Base-by-base conservation (phyloP, 768 basidiomycete genomes). In the Russula abietina region DNA sequence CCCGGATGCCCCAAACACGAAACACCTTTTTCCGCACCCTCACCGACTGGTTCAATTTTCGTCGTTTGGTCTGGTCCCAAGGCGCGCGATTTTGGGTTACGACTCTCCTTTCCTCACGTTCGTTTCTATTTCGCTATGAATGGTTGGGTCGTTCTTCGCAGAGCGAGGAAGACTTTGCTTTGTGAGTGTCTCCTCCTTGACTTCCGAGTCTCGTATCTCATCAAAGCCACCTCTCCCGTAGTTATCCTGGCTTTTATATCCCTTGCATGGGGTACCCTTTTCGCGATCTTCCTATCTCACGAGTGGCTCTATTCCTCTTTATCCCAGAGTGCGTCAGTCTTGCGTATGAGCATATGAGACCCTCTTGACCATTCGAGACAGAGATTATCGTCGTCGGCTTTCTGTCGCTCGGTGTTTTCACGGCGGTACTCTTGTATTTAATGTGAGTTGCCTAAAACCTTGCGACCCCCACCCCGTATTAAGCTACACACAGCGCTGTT, bases 11-110 rank as follows among this genome's bases (percentile, higher is more conserved):
- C 17, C 30, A 16, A 38, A 61, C 58, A 7, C 43, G 24, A 41
- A 8, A 28, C 39, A 28, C 28, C 33, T 54, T 49, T 39, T 45
- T 53, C 43, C 64, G 45, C 48, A 43, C 46, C 51, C 32, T 30
- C 32, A 64, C 65, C 62, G 61, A 62, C 65, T 65, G 57, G 61
- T 38, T 65, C 57, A 63, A 56, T 63, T 58, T 50, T 41, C 17
- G 38, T n/a, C 36, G 43, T 43, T 17, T 6, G 5, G 38, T 39
- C 38, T 39, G 38, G 38, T 14, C 17, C 38, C 16, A 17, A 28
- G 39, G 43, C 32, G 45, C 32, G 38, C 8, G 14, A 4, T 36
- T 45, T 65, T 52, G 56, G 32, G 55, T 62, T 36, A 26, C 33
- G 10, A 3, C 56, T 38, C 4, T 50, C n/a, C 24, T 39, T 59